Percentiles rank a stretch among this genome's conserved stretches.
These are phyloP conservation scores for Aureobasidium sp. DNA, from an alignment of 2,329 filamentous ascomycete genomes.

Conservation along the genomic window DNA sequence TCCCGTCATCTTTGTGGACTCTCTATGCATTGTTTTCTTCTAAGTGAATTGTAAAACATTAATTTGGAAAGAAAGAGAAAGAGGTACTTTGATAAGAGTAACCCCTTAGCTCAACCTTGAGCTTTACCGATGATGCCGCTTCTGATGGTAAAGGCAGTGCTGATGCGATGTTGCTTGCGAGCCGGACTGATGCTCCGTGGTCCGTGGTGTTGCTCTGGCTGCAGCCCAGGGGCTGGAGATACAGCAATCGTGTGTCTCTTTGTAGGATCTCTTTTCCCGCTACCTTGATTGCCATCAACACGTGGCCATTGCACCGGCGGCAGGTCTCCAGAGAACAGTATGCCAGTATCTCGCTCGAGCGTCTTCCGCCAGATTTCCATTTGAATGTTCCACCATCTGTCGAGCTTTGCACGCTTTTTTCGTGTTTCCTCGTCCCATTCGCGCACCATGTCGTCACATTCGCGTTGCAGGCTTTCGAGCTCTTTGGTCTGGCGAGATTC, in stretches of 20 bases:
- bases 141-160: constrained; percentile 11
- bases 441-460: constrained; percentile 6
- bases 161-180: constrained; percentile 11
- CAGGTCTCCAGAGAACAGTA: not conserved
- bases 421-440: constrained; percentile 11
- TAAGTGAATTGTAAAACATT: no score
- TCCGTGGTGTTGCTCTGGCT: not conserved
- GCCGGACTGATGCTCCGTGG: not conserved
- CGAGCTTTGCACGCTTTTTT: constrained; percentile 3
- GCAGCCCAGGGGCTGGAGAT: not conserved
- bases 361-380: constrained; percentile 19
- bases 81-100: no score
- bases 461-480: constrained; percentile 15
- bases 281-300: not conserved
- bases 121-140: constrained; percentile 8
- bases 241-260: constrained; percentile 5
- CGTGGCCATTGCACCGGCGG: constrained; percentile 3
- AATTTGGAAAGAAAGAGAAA: no score
- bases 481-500: constrained; percentile 30
- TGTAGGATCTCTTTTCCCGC: not conserved
- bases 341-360: constrained; percentile 1
- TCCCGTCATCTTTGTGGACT: no score
- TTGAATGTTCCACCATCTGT: constrained; percentile 19
- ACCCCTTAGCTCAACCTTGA: no score
- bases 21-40: no score